Percentiles rank a stretch among this genome's conserved stretches.
These are phyloP conservation scores for Scopulariopsis brevicaulis DNA, from an alignment of 2,329 filamentous ascomycete species.

Conservation along the genomic window DNA sequence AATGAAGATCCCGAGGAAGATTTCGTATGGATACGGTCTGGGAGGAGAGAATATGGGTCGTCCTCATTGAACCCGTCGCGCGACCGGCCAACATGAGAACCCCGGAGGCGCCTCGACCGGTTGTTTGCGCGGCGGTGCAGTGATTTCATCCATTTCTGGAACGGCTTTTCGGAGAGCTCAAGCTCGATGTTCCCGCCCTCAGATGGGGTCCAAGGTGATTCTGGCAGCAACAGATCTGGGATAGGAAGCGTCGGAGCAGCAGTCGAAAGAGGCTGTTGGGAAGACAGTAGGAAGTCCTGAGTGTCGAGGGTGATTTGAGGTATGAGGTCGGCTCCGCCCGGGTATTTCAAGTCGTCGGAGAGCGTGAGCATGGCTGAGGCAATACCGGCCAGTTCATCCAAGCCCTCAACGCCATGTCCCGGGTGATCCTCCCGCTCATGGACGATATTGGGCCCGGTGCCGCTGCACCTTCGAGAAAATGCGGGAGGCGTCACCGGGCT, in stretches of 20 bases:
- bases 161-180: conserved; percentile 28
- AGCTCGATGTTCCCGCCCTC: not conserved
- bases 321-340: conserved; percentile 6
- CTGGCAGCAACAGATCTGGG: not conserved
- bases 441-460: not conserved
- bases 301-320: conserved; percentile 16
- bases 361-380: not conserved
- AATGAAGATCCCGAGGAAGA: conserved; percentile 66
- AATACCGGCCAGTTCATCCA: not conserved
- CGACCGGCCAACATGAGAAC: conserved; percentile 5
- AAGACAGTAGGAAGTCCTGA: conserved; percentile 4
- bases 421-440: not conserved
- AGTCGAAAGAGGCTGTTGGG: conserved; percentile 3
- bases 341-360: not conserved
- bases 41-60: conserved; percentile 6
- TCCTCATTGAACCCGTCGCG: not conserved
- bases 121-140: conserved; percentile 22
- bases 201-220: not conserved
- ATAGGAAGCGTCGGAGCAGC: conserved; percentile 7
- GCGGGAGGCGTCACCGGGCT: not conserved
- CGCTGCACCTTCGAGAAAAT: not conserved
- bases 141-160: conserved; percentile 64
- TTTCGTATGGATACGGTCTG: conserved; percentile 32
- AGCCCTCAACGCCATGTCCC: not conserved
- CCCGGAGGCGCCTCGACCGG: conserved; percentile 12